Evolutionary conservation across 2,329 filamentous ascomycete species (phyloP).

Genomic region (Amesomyces nigricolor): DNA sequence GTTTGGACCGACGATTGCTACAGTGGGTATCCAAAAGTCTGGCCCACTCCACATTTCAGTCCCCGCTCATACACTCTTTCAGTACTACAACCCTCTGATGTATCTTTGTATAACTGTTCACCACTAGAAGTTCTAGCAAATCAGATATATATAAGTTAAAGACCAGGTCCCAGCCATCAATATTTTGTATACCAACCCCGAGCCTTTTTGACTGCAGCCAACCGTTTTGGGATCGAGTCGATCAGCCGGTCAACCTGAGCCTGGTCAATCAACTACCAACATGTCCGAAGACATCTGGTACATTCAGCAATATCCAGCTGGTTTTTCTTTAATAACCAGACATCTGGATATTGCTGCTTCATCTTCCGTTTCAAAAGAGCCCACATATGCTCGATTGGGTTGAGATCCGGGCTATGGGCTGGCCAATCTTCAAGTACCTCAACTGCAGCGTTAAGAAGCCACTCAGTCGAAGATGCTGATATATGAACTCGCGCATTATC

Average conservation of each 20-base stretch:
- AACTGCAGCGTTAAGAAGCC: neutral
- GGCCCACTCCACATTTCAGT: neutral
- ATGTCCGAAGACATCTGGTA: conserved; percentile 1
- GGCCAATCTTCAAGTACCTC: conserved; percentile 8
- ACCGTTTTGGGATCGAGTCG: neutral
- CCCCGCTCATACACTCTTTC: neutral
- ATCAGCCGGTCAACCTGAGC: conserved; percentile 9
- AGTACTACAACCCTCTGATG: neutral
- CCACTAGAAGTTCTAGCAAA: neutral
- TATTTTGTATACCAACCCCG: conserved; percentile 13
- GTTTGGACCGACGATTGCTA: too few species aligned
- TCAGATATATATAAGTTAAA: neutral
- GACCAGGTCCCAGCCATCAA: neutral
- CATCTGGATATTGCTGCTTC: neutral
- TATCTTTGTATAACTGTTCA: neutral
- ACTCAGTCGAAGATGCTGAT: neutral
- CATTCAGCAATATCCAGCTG: conserved; percentile 10
- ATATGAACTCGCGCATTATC: conserved; percentile 3
- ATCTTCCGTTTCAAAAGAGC: conserved; percentile 6
- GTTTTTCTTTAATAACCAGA: conserved; percentile 6
- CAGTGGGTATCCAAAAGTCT: conserved; percentile 1
- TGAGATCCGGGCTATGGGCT: conserved; percentile 10
- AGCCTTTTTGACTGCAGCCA: conserved; percentile 6
- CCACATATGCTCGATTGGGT: conserved; percentile 9
- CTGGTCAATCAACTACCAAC: conserved; percentile 5